Evolutionary conservation across 208 protist genomes (phyloP), one percentile per base, ranked within the genome.

Genomic region (Trypanosomatidae sp.): DNA sequence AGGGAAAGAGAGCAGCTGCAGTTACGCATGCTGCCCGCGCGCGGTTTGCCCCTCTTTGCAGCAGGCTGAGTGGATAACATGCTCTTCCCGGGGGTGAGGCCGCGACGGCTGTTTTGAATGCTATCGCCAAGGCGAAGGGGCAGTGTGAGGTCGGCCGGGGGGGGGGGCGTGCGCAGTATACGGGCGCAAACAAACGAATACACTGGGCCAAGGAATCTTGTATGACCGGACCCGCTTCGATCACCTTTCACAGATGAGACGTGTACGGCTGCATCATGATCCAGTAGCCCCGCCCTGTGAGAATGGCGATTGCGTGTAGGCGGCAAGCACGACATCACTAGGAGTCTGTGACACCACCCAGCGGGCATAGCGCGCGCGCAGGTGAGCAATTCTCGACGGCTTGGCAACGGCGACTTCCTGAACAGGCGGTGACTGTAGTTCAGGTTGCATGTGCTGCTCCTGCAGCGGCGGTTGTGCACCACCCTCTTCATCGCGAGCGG

Each of bases 331-430:
- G 15, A 77, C 66, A 22, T 77, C 73, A 0, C 44, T 72, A 19
- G 73, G 58, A 50, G 56, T 52, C 58, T 77, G 66, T n/a, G 66
- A 77, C 33, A 66, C 73, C 28, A 69, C 39, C 73, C 73, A 77
- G 36, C 44, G 58, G 17, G 41, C 39, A 49, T 68, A 50, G 33
- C 58, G 43, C 47, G 46, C 47, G 36, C 55, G 58, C 15, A 71
- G 22, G 9, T 58, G 65, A 2, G 62, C 44, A 22, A 15, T 13
- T 25, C 22, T 1, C 62, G 25, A 28, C n/a, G 44, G n/a, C 44
- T 17, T 52, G 25, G 62, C 44, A 0, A n/a, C 62, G 25, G 41
- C 8, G 7, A 39, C 62, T 9, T 36, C 25, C 10, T 53, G 43
- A 1, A 17, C 44, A 22, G 25, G 62, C 25, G 22, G 62, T 36